Evolutionary conservation across 805 yeast genomes (phyloP).

Genomic region (Saturnispora zaruensis): DNA sequence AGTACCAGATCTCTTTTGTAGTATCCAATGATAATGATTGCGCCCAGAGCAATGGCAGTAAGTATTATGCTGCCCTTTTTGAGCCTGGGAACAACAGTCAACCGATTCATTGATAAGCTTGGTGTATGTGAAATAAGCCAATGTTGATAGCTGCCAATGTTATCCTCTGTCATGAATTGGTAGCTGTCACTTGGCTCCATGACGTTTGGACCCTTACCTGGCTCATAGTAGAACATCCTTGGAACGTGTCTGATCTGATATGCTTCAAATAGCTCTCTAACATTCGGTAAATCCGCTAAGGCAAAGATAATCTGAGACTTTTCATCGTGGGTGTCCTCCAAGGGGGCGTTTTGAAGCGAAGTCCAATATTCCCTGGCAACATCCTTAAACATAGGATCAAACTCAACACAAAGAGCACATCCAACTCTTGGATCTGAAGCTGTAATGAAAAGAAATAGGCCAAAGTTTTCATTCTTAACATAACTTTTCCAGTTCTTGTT

Average conservation of each 20-base stretch:
- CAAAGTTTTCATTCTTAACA: constrained; percentile 56
- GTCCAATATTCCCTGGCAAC: constrained; percentile 52
- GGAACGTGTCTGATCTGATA: constrained; percentile 69
- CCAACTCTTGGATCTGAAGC: constrained; percentile 67
- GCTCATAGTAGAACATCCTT: constrained; percentile 39
- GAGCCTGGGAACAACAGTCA: constrained; percentile 1
- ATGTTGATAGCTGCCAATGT: constrained; percentile 17
- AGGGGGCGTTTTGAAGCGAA: constrained; percentile 35
- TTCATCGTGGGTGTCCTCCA: constrained; percentile 30
- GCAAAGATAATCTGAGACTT: constrained; percentile 49
- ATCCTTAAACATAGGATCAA: constrained; percentile 54
- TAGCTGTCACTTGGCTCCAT: constrained; percentile 29
- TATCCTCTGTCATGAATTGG: constrained; percentile 39
- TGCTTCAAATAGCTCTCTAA: constrained; percentile 42
- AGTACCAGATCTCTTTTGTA: constrained; percentile 29
- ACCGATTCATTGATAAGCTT: background rate
- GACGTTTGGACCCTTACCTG: constrained; percentile 21
- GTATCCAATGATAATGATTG: constrained; percentile 19
- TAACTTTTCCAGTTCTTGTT: constrained; percentile 51
- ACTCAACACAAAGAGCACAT: constrained; percentile 64
- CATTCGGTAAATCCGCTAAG: constrained; percentile 58
- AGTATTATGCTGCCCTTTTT: constrained; percentile 23
- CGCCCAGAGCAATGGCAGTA: constrained; percentile 30
- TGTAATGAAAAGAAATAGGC: constrained; percentile 59
- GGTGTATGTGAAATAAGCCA: constrained; percentile 10